Conservation (phyloP, 495 filamentous ascomycete species). For the Cudoniella acicularis region DNA sequence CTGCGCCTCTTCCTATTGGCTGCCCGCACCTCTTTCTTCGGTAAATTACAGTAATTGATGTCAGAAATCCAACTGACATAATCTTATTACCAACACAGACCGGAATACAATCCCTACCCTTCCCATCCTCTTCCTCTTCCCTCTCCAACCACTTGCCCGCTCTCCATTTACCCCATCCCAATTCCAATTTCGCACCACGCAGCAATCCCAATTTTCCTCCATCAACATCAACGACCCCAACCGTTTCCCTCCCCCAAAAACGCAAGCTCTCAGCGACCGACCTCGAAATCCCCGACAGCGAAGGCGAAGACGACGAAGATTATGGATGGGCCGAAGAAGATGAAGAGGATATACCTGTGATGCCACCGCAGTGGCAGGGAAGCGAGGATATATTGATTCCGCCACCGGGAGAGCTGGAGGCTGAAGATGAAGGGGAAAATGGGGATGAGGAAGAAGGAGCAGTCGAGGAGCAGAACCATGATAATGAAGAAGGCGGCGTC, state of each 20-base stretch:
- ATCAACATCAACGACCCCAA: neutral
- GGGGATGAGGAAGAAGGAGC: slow-evolving; percentile 40
- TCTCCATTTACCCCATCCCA: neutral
- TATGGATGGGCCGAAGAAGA: slow-evolving; percentile 29
- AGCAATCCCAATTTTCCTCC: neutral
- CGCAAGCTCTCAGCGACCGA: slow-evolving; percentile 19
- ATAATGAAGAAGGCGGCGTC: slow-evolving; percentile 30
- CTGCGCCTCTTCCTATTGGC: too few species aligned
- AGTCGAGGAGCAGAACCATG: slow-evolving; percentile 40
- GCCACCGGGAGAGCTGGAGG: slow-evolving; percentile 10
- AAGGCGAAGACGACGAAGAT: slow-evolving; percentile 28
- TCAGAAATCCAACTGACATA: too few species aligned
- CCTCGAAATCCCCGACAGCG: slow-evolving; percentile 25
- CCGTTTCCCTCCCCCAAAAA: slow-evolving; percentile 18
- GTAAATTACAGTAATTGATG: too few species aligned
- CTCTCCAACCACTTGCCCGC: too few species aligned
- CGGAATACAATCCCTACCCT: too few species aligned
- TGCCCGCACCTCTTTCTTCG: too few species aligned
- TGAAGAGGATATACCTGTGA: slow-evolving; percentile 20
- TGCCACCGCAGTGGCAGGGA: slow-evolving; percentile 26
- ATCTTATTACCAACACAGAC: too few species aligned
- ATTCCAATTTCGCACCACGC: neutral
- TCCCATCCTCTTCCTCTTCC: too few species aligned
- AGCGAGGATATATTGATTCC: slow-evolving; percentile 25
- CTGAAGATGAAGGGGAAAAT: slow-evolving; percentile 22